These are phyloP conservation scores for Pilasporangium apinafurcum DNA, from an alignment of 352 stramenopile species.

Conservation along the genomic window DNA sequence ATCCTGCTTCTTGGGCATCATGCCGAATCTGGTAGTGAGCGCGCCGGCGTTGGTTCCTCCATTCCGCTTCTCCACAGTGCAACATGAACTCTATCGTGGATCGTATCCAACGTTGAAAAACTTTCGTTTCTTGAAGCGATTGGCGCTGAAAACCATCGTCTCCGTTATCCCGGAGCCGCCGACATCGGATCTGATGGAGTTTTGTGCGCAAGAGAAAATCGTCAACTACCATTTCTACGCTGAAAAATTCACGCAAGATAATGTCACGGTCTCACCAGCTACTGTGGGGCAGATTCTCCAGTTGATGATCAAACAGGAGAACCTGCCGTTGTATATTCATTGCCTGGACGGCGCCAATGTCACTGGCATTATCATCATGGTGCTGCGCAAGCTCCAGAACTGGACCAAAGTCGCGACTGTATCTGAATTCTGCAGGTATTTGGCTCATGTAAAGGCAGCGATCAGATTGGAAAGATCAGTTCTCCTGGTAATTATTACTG, in stretches of 20 bases:
- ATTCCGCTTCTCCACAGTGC: conserved; percentile 83
- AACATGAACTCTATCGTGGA: conserved; percentile 75
- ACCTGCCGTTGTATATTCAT: conserved; percentile 81
- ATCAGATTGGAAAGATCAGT: too few relatives aligned
- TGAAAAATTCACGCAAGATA: conserved; percentile 86
- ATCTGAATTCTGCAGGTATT: conserved; percentile 72
- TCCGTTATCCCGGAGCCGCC: conserved; percentile 78
- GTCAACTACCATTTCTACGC: conserved; percentile 72
- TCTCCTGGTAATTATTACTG: neutral
- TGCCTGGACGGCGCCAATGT: conserved; percentile 86
- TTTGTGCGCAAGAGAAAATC: conserved; percentile 69
- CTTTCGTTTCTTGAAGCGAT: conserved; percentile 70
- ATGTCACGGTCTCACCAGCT: conserved; percentile 74
- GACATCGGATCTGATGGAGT: conserved; percentile 67
- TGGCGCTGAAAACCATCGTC: conserved; percentile 72
- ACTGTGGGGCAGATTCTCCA: conserved; percentile 75
- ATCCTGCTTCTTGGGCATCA: neutral
- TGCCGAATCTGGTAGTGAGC: conserved; percentile 28
- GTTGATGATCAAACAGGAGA: conserved; percentile 67
- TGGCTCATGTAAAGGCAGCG: too few relatives aligned
- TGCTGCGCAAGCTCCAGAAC: conserved; percentile 83
- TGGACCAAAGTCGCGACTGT: conserved; percentile 82
- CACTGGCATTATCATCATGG: conserved; percentile 84
- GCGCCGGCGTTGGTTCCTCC: conserved; percentile 75
- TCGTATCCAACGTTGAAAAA: conserved; percentile 85